These are phyloP conservation scores for Sugiyamaella floridensis DNA, from an alignment of 805 yeast species.

Conservation along the genomic window DNA sequence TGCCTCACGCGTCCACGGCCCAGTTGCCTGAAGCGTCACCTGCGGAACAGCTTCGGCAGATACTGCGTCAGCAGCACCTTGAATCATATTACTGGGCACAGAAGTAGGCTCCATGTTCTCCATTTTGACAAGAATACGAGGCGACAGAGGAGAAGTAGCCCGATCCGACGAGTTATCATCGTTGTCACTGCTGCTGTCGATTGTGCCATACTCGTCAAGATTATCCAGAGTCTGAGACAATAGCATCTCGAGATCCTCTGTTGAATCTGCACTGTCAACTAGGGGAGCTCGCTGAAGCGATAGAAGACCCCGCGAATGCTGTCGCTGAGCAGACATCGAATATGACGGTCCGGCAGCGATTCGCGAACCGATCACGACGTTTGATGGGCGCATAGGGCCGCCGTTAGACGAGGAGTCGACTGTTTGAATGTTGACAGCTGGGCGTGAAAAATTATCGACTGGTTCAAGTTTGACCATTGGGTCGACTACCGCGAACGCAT, in stretches of 20 bases:
- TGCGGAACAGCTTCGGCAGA: not conserved
- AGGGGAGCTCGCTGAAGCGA: not conserved
- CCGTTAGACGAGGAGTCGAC: too few species aligned
- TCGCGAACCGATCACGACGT: not conserved
- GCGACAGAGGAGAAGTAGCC: not conserved
- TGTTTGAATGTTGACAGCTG: too few species aligned
- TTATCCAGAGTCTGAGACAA: not conserved
- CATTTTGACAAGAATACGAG: not conserved
- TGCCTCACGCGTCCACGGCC: slow-evolving; percentile 30
- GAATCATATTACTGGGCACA: not conserved
- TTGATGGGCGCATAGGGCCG: too few species aligned
- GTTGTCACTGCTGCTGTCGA: not conserved
- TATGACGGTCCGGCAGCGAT: not conserved
- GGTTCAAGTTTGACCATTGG: not conserved
- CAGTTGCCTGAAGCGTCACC: slow-evolving; percentile 6
- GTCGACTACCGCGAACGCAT: not conserved
- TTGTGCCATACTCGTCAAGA: not conserved
- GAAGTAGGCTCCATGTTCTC: not conserved
- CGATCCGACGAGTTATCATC: not conserved
- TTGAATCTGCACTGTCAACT: not conserved
- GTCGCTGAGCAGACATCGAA: not conserved
- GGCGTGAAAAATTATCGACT: too few species aligned
- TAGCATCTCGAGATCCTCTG: not conserved
- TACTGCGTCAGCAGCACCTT: not conserved
- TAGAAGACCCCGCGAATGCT: not conserved